Conservation (phyloP, 2,329 filamentous ascomycete genomes). For the Neospermospora avenae region DNA sequence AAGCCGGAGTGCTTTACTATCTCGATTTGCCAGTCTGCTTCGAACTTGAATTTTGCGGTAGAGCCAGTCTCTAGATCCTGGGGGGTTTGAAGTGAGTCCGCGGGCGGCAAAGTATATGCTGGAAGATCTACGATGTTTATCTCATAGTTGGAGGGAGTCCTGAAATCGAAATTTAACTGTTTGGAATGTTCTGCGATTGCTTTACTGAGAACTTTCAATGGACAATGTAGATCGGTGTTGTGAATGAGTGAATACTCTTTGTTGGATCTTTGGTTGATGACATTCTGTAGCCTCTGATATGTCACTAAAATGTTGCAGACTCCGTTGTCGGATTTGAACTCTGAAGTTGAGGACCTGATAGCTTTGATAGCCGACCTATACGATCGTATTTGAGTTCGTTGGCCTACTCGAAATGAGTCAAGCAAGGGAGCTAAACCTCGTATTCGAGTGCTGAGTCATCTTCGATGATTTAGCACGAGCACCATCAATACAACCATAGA, state of each 20-base stretch:
- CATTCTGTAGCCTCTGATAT: background rate
- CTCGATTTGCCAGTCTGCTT: background rate
- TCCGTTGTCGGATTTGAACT: background rate
- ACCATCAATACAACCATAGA: background rate
- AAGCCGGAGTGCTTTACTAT: background rate
- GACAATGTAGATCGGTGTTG: constrained; percentile 4
- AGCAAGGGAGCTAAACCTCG: background rate
- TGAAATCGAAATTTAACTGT: background rate
- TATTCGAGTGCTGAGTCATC: background rate
- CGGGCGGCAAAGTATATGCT: background rate
- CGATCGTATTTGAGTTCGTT: background rate
- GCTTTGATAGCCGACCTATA: background rate
- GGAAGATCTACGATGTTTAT: constrained; percentile 2
- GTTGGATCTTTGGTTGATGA: background rate
- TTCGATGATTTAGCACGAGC: background rate
- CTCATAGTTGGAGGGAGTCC: background rate
- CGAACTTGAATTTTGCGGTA: background rate
- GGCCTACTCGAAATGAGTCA: background rate
- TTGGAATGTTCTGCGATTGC: background rate
- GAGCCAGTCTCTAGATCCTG: background rate
- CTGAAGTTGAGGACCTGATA: background rate
- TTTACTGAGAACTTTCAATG: constrained; percentile 4
- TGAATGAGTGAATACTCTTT: constrained; percentile 6
- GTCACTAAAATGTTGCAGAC: too few species aligned
- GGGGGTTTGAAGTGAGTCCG: background rate